phyloP scores from a whole-genome alignment of 495 filamentous ascomycete species.

The Polyplosphaeria fusca region DNA sequence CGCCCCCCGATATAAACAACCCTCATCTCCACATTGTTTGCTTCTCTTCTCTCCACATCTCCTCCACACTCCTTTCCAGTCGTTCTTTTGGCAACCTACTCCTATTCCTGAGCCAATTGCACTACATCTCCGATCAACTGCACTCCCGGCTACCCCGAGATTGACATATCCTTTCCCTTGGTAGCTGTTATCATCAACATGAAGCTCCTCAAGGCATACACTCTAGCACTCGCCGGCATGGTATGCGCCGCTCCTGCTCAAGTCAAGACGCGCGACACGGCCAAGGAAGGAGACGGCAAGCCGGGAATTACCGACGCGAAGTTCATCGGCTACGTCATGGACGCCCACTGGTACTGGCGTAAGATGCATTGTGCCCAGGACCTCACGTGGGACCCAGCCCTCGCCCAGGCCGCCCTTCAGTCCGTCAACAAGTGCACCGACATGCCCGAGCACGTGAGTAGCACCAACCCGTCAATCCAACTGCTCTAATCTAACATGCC shows the following conservation, averaged over 20 bases:
- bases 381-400: constrained; percentile 20
- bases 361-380: constrained; percentile 25
- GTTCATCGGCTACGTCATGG: constrained; percentile 22
- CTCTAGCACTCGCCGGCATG: constrained; percentile 15
- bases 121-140: constrained; percentile 27
- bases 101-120: no score
- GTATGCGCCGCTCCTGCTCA: constrained; percentile 5
- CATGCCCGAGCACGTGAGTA: constrained; percentile 13
- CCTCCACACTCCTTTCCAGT: constrained; percentile 14
- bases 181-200: constrained; percentile 13
- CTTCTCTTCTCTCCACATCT: not conserved
- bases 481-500: not conserved
- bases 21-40: not conserved
- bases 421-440: constrained; percentile 19
- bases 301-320: constrained; percentile 15
- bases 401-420: constrained; percentile 8
- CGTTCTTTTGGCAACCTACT: constrained; percentile 9
- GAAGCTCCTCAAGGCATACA: constrained; percentile 13
- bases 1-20: no score
- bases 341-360: constrained; percentile 27
- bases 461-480: not conserved
- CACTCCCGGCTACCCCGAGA: constrained; percentile 1
- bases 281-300: not conserved
- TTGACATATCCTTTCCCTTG: not conserved
- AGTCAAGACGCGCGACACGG: not conserved